Evolutionary conservation across 2,329 filamentous ascomycete species (phyloP), one percentile per base, ranked within the genome.

Genomic region (Ophiostoma sp.): DNA sequence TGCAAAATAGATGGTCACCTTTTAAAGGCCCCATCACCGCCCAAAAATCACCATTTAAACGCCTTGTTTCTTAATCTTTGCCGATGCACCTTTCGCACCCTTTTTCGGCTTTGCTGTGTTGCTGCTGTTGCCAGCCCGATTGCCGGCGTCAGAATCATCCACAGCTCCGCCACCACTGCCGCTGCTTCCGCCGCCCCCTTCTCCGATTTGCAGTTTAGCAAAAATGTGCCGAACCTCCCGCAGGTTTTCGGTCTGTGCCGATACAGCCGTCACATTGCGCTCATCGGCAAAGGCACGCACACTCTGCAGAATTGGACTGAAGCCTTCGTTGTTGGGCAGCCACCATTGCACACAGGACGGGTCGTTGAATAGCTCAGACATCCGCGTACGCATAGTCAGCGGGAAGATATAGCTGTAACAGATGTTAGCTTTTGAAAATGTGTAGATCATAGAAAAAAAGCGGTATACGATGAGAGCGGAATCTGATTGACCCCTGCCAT

Each of bases 201-300:
- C 69, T 19, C 74, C 73, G 9, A 94, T 79, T 71, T 88, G 85
- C 80, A 91, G 83, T 72, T 86, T 90, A 64, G 87, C 86, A 77
- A 94, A 95, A 31, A 97, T 86, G 45, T 92, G 89, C 76, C 90
- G 91, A 81, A 96, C 90, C 78, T 95, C 91, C 63, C 90, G 88
- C 25, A 96, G 82, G 77, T 91, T 92, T 78, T 93, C 90, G 7
- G 85, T 84, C 74, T 88, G 86, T 1, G 86, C 82, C 22, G 87
- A 85, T n/a, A 85, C 84, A 0, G 87, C 88, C 25, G 85, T 88
- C 8, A 87, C 84, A 74, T 89, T 92, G 66, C 93, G 89, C 76
- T 96, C 93, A 77, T 93, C 90, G 36, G 94, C 93, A 82, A 97
- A 95, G 57, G 89, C 88, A 25, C 95, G 91, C 75, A 97, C 90